Base-by-base conservation (phyloP, 768 basidiomycete species). In the Psilocybe cyanescens region DNA sequence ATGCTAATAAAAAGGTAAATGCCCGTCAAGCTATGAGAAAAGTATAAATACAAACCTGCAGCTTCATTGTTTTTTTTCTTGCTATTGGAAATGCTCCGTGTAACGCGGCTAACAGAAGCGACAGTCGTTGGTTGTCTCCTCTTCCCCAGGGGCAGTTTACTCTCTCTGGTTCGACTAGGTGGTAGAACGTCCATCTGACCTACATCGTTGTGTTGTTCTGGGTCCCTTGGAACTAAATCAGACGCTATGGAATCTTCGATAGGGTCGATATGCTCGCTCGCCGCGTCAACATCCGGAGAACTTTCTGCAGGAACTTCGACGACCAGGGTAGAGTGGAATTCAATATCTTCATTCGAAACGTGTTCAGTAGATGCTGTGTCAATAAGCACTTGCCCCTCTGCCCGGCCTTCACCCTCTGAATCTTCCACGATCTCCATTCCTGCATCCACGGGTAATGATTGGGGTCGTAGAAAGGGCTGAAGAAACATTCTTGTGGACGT, bases 1-100 rank as follows among this genome's bases (percentile, higher is more conserved):
- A n/a, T 41, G 35, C 19, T 29, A 24, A 24, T 2, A 24, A 24
- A 24, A 24, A 24, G 24, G 24, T 24, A 24, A 24, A 24, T 24
- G 24, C 24, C 24, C 24, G 16, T 39, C 47, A 41, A 5, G 17
- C 19, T 24, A 55, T 48, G 30, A 35, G 37, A 5, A 16, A 28
- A n/a, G 17, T 9, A 24, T 24, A 24, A 24, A 17, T 11, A 48
- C 51, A 19, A 35, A 55, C 62, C 37, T 46, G 44, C 57, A 11
- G 50, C 45, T 24, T 55, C 64, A 41, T 57, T 30, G 37, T 61
- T 55, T 5, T 64, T 65, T 37, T 71, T 73, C 61, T 70, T 67
- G 62, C 66, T 74, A 14, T 65, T 69, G 9, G 76, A 75, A 4
- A 62, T 62, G 60, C 79, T 79, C 41, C 79, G 74, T 11, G 79